phyloP scores from a whole-genome alignment of 805 yeast species.

The Kluyveromyces wickerhamii region DNA sequence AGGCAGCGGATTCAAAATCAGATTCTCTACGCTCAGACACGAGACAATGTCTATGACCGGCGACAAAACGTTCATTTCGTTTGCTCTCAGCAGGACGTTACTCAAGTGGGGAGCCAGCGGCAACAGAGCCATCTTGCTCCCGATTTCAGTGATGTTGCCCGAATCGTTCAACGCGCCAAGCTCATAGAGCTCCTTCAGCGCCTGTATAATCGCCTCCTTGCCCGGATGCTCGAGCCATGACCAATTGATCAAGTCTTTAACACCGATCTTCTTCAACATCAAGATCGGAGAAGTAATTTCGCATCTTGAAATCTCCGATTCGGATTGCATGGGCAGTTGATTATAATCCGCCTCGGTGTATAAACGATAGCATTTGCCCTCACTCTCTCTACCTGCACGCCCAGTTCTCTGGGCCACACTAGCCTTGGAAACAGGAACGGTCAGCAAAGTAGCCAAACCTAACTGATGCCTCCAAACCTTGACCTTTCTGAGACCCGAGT shows the following conservation, averaged over 20 bases:
- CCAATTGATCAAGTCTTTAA: constrained; percentile 79
- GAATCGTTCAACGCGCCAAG: constrained; percentile 69
- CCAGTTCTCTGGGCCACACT: constrained; percentile 95
- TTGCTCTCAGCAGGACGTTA: constrained; percentile 71
- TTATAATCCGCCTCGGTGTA: constrained; percentile 67
- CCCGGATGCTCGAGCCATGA: constrained; percentile 93
- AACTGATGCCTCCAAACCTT: constrained; percentile 91
- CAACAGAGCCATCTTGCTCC: constrained; percentile 78
- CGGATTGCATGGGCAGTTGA: constrained; percentile 68
- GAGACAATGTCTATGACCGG: constrained; percentile 84
- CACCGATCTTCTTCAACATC: constrained; percentile 75
- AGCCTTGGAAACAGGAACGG: constrained; percentile 89
- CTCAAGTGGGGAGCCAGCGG: constrained; percentile 92
- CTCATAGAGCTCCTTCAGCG: constrained; percentile 69
- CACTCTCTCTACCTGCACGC: constrained; percentile 97
- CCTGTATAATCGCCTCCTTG: constrained; percentile 61
- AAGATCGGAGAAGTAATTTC: constrained; percentile 80
- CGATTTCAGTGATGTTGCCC: constrained; percentile 72
- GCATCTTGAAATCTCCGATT: constrained; percentile 84
- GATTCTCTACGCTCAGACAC: constrained; percentile 86
- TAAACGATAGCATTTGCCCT: constrained; percentile 82
- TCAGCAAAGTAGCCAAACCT: constrained; percentile 85
- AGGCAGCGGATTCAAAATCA: constrained; percentile 69
- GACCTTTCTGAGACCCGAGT: constrained; percentile 86
- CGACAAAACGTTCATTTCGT: constrained; percentile 43